Evolutionary conservation across 2,329 filamentous ascomycete species (phyloP).

Genomic region (Colletotrichum spinosum): DNA sequence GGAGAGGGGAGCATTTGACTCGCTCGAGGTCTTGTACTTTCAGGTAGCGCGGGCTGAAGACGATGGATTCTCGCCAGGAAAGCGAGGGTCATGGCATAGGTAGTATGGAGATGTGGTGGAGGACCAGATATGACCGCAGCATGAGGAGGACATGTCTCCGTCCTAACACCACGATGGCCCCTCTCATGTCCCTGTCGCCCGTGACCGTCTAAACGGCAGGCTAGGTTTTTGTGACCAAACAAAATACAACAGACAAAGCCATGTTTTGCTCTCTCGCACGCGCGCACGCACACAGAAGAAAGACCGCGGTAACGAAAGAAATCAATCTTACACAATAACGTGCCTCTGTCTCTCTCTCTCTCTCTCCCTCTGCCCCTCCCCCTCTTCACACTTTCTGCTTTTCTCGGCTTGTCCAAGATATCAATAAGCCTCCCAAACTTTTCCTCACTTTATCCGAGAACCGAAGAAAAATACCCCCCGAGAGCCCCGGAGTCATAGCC

Average conservation of each 20-base stretch:
- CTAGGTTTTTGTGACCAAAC: conserved; percentile 13
- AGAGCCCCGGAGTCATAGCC: no score
- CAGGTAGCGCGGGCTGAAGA: no score
- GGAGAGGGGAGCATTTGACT: no score
- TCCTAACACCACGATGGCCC: conserved; percentile 15
- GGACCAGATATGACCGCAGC: conserved; percentile 6
- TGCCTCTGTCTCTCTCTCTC: no score
- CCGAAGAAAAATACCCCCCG: no score
- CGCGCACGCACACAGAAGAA: conserved; percentile 18
- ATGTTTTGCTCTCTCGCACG: conserved; percentile 4
- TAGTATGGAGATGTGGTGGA: not conserved
- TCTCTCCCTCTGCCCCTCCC: no score
- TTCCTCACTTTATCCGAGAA: conserved; percentile 3
- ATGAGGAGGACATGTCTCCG: conserved; percentile 5
- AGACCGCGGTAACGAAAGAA: conserved; percentile 12
- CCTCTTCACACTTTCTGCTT: no score
- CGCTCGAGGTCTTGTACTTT: no score
- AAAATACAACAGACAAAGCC: conserved; percentile 7
- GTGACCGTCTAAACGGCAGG: conserved; percentile 25
- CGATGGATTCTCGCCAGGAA: not conserved
- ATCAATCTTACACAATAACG: conserved; percentile 24
- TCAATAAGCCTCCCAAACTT: conserved; percentile 15
- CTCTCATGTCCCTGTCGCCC: conserved; percentile 25
- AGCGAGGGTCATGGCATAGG: not conserved
- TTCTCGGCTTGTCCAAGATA: conserved; percentile 3